These are phyloP conservation scores for Ampelomyces quisqualis DNA, from an alignment of 2,329 filamentous ascomycete genomes.

Conservation along the genomic window DNA sequence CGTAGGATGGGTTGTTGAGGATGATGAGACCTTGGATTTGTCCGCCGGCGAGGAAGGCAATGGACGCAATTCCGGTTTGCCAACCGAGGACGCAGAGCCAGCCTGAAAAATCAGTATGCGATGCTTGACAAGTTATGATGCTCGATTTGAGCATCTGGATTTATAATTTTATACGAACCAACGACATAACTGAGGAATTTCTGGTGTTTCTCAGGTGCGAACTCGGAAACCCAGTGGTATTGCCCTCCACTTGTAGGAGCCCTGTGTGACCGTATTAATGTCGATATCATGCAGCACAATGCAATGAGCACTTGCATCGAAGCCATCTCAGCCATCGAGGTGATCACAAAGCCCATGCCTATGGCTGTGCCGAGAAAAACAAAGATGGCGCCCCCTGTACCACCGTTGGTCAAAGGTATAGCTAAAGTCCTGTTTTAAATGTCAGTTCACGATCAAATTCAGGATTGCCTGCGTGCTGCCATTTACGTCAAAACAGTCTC, in stretches of 20 bases:
- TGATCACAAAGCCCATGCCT: slow-evolving; percentile 24
- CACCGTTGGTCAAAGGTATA: slow-evolving; percentile 29
- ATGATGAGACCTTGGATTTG: slow-evolving; percentile 38
- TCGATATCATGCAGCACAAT: neutral
- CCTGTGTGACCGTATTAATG: slow-evolving; percentile 13
- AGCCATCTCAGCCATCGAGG: slow-evolving; percentile 34
- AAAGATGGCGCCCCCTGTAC: slow-evolving; percentile 27
- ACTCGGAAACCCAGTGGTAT: slow-evolving; percentile 35
- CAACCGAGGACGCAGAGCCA: slow-evolving; percentile 48
- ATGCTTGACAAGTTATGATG: slow-evolving; percentile 1
- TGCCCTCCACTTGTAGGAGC: slow-evolving; percentile 31
- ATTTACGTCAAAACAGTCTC: slow-evolving; percentile 23
- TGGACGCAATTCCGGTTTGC: slow-evolving; percentile 42
- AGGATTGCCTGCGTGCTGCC: too few species aligned
- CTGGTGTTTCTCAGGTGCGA: slow-evolving; percentile 25
- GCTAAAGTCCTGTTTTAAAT: slow-evolving; percentile 13
- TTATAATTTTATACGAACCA: slow-evolving; percentile 4
- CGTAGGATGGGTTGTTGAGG: slow-evolving; percentile 45
- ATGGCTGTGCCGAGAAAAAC: slow-evolving; percentile 26
- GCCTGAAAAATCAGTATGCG: too few species aligned
- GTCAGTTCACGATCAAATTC: neutral
- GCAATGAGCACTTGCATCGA: slow-evolving; percentile 21
- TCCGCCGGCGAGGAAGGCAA: slow-evolving; percentile 31
- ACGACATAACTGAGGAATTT: slow-evolving; percentile 26
- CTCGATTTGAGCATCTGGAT: neutral